Evolutionary conservation across 2,329 filamentous ascomycete species (phyloP).

Genomic region (Botrytis tulipae): DNA sequence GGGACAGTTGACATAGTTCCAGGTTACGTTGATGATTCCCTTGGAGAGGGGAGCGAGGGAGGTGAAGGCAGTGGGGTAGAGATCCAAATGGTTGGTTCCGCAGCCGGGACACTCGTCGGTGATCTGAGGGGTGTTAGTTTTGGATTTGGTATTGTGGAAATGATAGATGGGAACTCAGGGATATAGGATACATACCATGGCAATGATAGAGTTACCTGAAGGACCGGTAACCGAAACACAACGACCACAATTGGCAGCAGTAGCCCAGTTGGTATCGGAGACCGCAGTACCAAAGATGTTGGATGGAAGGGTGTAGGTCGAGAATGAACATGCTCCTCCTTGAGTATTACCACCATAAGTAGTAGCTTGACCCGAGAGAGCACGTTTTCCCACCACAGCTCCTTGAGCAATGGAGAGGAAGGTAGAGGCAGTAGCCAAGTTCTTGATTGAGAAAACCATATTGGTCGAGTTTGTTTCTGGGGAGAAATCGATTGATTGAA

Average conservation of each 20-base stretch:
- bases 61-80: slow-evolving; percentile 52
- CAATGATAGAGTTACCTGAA: slow-evolving; percentile 56
- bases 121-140: slow-evolving; percentile 41
- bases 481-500: neutral
- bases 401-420: slow-evolving; percentile 34
- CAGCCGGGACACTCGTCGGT: slow-evolving; percentile 58
- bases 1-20: slow-evolving; percentile 51
- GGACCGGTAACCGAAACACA: slow-evolving; percentile 60
- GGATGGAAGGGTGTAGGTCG: slow-evolving; percentile 59
- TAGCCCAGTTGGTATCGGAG: slow-evolving; percentile 56
- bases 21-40: slow-evolving; percentile 51
- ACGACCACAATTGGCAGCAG: slow-evolving; percentile 56
- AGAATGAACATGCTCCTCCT: slow-evolving; percentile 64
- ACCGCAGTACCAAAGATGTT: slow-evolving; percentile 61
- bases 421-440: slow-evolving; percentile 24
- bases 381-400: slow-evolving; percentile 28
- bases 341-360: slow-evolving; percentile 55
- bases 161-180: neutral
- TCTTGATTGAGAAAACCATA: slow-evolving; percentile 33
- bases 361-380: slow-evolving; percentile 46
- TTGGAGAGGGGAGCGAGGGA: slow-evolving; percentile 45
- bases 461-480: slow-evolving; percentile 22
- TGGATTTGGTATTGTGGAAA: neutral
- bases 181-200: slow-evolving; percentile 52
- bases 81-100: slow-evolving; percentile 52